Base-by-base conservation (phyloP, 192 early-diverging fungal species). In the Podila horticola region DNA sequence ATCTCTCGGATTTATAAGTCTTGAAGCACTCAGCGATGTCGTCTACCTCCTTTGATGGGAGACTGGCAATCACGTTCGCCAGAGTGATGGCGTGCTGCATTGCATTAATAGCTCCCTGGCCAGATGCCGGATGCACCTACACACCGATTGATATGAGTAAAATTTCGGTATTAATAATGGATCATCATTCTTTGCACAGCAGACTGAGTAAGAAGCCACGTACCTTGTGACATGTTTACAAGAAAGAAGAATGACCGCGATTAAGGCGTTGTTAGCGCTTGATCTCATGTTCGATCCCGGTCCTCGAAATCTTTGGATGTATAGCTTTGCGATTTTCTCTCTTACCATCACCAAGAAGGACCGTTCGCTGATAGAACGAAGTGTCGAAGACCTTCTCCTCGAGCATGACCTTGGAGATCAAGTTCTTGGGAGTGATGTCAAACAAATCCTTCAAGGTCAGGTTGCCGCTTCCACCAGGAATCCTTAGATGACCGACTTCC, bases 21-120 rank as follows among this genome's bases (percentile, higher is more conserved):
- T 60, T 58, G 8, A 77, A 31, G 10, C 45, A 62, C 5, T 41
- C 58, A 7, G 62, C n/a, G 41, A 77, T 71, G 19, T 65, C 65
- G 12, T 57, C 2, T 19, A 26, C 36, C 1, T 51, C 33, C 10
- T 41, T 17, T 0, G 29, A 50, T 17, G 59, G 66, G 2, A 77
- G 69, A 28, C 60, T 62, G 58, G 66, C 66, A 33, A 77, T 70
- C 30, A 67, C 66, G 58, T 77, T 77, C 49, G 74, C 74, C 10
- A 77, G 68, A 38, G 69, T 66, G 12, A 63, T 66, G 3, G 74
- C 74, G 64, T 77, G 68, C 9, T 77, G 74, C 74, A 77, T 70
- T 5, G 74, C 74, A 30, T 70, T 77, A 48, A 77, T 60, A 1
- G 74, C 74, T 9, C 74, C 74, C 62, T 75, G 74, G 59, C 74